Conservation (phyloP, 1,284 basidiomycete species). For the Sporisorium exsertum region DNA sequence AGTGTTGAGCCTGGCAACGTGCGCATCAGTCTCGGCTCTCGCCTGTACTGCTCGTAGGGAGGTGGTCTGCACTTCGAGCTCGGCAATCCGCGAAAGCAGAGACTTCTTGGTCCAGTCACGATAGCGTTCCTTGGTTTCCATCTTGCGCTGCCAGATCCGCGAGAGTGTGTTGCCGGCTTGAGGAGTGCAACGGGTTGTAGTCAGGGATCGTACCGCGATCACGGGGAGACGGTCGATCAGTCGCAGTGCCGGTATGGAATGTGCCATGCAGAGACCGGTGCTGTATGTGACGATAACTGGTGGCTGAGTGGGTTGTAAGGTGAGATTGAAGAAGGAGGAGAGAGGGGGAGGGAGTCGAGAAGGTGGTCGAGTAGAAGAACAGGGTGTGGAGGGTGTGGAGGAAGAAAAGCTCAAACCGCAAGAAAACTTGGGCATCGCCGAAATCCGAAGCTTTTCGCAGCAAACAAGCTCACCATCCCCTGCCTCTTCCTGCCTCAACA, state of each 20-base stretch:
- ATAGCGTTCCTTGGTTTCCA: constrained; percentile 53
- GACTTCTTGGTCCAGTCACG: constrained; percentile 47
- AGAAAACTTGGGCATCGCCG: constrained; percentile 3
- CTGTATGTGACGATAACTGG: background rate
- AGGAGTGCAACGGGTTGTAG: background rate
- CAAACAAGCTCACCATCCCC: background rate
- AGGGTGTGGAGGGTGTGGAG: constrained; percentile 7
- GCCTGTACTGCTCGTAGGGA: constrained; percentile 16
- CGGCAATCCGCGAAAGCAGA: constrained; percentile 52
- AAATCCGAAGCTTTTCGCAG: constrained; percentile 2
- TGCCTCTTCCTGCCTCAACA: background rate
- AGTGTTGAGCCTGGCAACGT: constrained; percentile 1
- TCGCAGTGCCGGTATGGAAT: background rate
- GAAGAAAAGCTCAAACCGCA: constrained; percentile 3
- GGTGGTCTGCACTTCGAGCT: constrained; percentile 47
- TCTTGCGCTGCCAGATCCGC: constrained; percentile 41
- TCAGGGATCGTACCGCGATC: background rate
- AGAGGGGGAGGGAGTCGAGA: background rate
- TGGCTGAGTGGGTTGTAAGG: background rate
- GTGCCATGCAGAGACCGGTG: constrained; percentile 12
- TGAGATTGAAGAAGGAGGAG: background rate
- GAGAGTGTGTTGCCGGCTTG: constrained; percentile 12
- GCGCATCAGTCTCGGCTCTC: background rate
- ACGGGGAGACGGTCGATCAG: background rate
- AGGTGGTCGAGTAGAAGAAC: background rate